A percentile compares a stretch with the other conserved stretches of the same genome.
These are phyloP conservation scores for Diplodia sapinea DNA, from an alignment of 2,329 filamentous ascomycete genomes.

Conservation along the genomic window DNA sequence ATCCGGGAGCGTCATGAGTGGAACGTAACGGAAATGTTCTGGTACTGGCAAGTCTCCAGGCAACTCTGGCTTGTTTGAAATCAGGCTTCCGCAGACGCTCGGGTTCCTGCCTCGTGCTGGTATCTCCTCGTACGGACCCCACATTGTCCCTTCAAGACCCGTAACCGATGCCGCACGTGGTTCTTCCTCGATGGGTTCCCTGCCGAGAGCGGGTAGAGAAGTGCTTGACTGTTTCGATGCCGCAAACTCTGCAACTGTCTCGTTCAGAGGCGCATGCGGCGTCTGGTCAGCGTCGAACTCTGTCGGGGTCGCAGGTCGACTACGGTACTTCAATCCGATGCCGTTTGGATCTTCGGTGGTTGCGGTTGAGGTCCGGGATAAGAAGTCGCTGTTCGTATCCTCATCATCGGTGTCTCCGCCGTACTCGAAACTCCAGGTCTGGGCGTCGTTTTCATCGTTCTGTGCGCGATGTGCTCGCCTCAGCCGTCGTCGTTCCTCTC, in stretches of 20 bases:
- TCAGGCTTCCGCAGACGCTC: conserved; percentile 79
- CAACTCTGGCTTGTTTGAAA: conserved; percentile 55
- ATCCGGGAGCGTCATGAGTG: conserved; percentile 85
- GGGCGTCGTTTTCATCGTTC: conserved; percentile 53
- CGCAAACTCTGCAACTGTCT: conserved; percentile 16
- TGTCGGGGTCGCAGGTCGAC: conserved; percentile 18
- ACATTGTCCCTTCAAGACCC: conserved; percentile 79
- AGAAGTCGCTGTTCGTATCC: conserved; percentile 44
- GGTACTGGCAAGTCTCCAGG: conserved; percentile 72
- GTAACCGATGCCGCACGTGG: conserved; percentile 41
- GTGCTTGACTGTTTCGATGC: conserved; percentile 29
- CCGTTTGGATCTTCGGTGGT: conserved; percentile 34
- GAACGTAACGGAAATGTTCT: conserved; percentile 91
- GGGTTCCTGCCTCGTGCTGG: conserved; percentile 71
- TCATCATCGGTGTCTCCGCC: conserved; percentile 67
- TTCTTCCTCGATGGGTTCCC: conserved; percentile 17
- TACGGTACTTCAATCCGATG: conserved; percentile 9
- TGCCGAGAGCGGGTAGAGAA: conserved; percentile 28
- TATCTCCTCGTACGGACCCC: conserved; percentile 69
- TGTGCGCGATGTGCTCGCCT: conserved; percentile 45
- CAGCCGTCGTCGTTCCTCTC: conserved; percentile 48
- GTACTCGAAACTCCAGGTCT: conserved; percentile 85
- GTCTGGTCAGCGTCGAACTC: conserved; percentile 30
- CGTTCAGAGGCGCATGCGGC: conserved; percentile 30
- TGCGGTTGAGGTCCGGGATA: conserved; percentile 46